Conservation (phyloP, 805 yeast genomes). For the Ogataea pignaliae region DNA sequence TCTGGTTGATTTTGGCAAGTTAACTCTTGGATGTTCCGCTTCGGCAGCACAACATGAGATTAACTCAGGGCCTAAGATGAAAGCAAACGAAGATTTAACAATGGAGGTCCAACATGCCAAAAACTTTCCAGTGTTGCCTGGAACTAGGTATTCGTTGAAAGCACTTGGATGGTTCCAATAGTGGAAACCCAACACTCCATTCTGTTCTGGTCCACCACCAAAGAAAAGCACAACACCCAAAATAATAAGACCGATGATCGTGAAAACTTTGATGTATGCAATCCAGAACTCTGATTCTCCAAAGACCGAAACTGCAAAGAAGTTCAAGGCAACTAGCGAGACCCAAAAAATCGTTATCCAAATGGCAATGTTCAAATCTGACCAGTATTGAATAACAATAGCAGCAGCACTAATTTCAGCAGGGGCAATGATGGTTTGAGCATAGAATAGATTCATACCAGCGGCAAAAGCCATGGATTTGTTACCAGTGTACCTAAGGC, state of each 20-base stretch:
- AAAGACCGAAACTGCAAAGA: conserved; percentile 46
- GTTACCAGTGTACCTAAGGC: conserved; percentile 34
- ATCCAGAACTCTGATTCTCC: conserved; percentile 64
- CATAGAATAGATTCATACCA: conserved; percentile 44
- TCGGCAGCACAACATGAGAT: conserved; percentile 31
- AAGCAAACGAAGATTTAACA: conserved; percentile 62
- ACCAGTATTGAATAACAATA: conserved; percentile 58
- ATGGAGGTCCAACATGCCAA: conserved; percentile 60
- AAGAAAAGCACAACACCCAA: conserved; percentile 54
- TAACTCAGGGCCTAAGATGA: conserved; percentile 38
- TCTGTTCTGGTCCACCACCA: conserved; percentile 57
- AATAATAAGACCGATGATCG: conserved; percentile 59
- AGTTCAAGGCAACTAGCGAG: conserved; percentile 41
- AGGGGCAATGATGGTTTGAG: conserved; percentile 49
- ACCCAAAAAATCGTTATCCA: conserved; percentile 54
- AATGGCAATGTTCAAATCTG: conserved; percentile 53
- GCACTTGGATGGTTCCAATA: conserved; percentile 36
- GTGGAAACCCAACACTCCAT: conserved; percentile 42
- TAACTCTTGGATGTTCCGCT: conserved; percentile 28
- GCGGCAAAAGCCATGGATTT: conserved; percentile 57
- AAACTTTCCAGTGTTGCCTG: conserved; percentile 58
- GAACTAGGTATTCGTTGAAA: conserved; percentile 45
- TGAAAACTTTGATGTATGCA: conserved; percentile 57
- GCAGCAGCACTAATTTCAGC: conserved; percentile 66
- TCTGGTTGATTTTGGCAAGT: conserved; percentile 30